phyloP scores from a whole-genome alignment of 495 filamentous ascomycete species.

The Aspergillus baeticus region DNA sequence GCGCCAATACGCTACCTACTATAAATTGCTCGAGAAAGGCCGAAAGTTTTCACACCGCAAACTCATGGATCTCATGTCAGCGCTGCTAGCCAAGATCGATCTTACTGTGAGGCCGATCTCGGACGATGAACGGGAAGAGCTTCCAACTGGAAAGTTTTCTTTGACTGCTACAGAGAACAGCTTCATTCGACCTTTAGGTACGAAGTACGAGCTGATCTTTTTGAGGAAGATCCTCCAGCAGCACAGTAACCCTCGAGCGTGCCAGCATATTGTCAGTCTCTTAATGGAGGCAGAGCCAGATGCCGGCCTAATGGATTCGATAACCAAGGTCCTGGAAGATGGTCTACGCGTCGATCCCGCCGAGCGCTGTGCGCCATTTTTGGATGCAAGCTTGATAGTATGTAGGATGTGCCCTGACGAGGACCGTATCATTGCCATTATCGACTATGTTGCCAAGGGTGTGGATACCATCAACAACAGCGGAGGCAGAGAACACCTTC shows the following conservation, averaged over 20 bases:
- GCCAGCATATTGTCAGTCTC: conserved; percentile 37
- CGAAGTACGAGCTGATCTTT: conserved; percentile 34
- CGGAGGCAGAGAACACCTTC: conserved; percentile 58
- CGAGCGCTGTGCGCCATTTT: conserved; percentile 51
- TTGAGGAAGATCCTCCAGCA: conserved; percentile 45
- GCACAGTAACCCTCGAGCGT: conserved; percentile 30
- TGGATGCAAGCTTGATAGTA: conserved; percentile 50
- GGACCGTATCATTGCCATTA: conserved; percentile 39
- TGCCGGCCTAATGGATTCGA: conserved; percentile 34
- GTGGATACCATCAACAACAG: conserved; percentile 42
- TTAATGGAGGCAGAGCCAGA: conserved; percentile 49
- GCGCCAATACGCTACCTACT: conserved; percentile 52
- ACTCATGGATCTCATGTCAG: conserved; percentile 43
- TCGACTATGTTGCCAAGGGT: conserved; percentile 38
- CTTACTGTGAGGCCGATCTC: conserved; percentile 30
- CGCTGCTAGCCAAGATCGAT: conserved; percentile 42
- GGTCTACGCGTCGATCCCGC: conserved; percentile 58
- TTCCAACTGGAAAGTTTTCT: conserved; percentile 32
- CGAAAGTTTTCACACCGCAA: conserved; percentile 43
- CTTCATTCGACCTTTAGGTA: conserved; percentile 33
- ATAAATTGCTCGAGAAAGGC: conserved; percentile 56
- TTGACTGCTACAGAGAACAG: conserved; percentile 39
- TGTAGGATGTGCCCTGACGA: conserved; percentile 43
- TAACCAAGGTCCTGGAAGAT: conserved; percentile 48
- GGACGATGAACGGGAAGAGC: conserved; percentile 26